A percentile compares a stretch with the other conserved stretches of the same genome.
Evolutionary conservation across 1,284 basidiomycete genomes (phyloP).

Genomic region (Ustilago xerochloae): DNA sequence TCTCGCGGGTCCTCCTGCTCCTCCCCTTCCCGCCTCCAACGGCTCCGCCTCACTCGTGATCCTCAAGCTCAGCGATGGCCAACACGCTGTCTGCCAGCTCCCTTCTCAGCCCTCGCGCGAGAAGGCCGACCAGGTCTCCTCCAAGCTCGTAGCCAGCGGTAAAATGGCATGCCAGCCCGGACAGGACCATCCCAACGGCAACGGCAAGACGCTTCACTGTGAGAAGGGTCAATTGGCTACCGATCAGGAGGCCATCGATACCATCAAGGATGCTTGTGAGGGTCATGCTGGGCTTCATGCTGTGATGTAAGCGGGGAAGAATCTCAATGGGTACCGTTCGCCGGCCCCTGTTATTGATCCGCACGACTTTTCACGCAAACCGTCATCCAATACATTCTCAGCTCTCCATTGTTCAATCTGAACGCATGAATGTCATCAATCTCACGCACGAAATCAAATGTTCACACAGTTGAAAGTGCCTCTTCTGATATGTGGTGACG

Average conservation of each 20-base stretch:
- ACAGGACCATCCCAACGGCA: not conserved
- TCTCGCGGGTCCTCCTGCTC: not conserved
- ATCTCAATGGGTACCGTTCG: no score
- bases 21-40: not conserved
- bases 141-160: constrained; percentile 18
- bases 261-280: constrained; percentile 10
- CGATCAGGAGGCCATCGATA: not conserved
- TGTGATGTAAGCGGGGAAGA: not conserved
- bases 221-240: constrained; percentile 7
- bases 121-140: constrained; percentile 16
- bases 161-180: constrained; percentile 5
- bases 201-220: constrained; percentile 10
- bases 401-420: no score
- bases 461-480: no score
- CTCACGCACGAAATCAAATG: no score
- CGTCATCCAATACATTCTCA: no score
- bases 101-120: not conserved
- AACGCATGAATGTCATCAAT: no score
- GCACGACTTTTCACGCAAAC: no score
- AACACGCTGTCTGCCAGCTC: constrained; percentile 3
- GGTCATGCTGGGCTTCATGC: not conserved
- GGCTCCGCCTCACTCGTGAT: constrained; percentile 4
- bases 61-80: constrained; percentile 12
- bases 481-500: no score
- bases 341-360: no score